Percentiles rank a stretch among this genome's conserved stretches.
Conservation (phyloP, 1,284 basidiomycete genomes). For the Austroboletus rostrupii region DNA sequence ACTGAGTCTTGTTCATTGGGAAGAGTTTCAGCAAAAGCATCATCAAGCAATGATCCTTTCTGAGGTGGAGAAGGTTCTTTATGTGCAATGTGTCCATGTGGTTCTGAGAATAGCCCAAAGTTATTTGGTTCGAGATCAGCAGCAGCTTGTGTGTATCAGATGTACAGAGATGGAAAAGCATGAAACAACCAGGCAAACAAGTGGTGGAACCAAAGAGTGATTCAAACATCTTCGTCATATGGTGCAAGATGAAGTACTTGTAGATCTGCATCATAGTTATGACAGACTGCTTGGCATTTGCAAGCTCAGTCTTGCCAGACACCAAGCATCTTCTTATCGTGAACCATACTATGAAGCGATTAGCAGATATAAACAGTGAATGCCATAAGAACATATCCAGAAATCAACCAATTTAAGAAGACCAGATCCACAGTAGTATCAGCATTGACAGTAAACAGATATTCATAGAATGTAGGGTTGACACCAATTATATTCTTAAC, state of each 20-base stretch:
- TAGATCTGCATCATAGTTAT: slow-evolving; percentile 99
- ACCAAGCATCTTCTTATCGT: slow-evolving; percentile 90
- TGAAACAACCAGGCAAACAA: slow-evolving; percentile 97
- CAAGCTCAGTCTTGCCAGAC: slow-evolving; percentile 80
- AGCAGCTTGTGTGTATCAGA: slow-evolving; percentile 89
- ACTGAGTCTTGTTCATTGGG: slow-evolving; percentile 89
- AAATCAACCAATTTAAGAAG: slow-evolving; percentile 86
- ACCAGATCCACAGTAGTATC: slow-evolving; percentile 90
- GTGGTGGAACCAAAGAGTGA: slow-evolving; percentile 98
- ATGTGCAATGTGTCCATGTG: slow-evolving; percentile 96
- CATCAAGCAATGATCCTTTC: slow-evolving; percentile 98
- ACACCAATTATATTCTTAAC: slow-evolving; percentile 99
- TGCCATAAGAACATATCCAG: slow-evolving; percentile 61
- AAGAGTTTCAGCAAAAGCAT: slow-evolving; percentile 95
- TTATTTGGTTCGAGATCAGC: slow-evolving; percentile 84
- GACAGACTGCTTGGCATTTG: slow-evolving; percentile 89
- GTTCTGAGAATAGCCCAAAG: slow-evolving; percentile 93
- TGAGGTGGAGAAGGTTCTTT: slow-evolving; percentile 94
- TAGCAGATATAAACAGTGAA: neutral
- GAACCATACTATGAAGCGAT: no score
- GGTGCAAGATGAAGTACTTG: slow-evolving; percentile 96
- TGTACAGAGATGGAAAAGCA: slow-evolving; percentile 88
- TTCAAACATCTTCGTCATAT: no score
- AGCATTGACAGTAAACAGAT: slow-evolving; percentile 94
- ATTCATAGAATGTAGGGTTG: slow-evolving; percentile 98